phyloP scores from a whole-genome alignment of 192 early-diverging fungal genomes.

The Coemansia sp. region DNA sequence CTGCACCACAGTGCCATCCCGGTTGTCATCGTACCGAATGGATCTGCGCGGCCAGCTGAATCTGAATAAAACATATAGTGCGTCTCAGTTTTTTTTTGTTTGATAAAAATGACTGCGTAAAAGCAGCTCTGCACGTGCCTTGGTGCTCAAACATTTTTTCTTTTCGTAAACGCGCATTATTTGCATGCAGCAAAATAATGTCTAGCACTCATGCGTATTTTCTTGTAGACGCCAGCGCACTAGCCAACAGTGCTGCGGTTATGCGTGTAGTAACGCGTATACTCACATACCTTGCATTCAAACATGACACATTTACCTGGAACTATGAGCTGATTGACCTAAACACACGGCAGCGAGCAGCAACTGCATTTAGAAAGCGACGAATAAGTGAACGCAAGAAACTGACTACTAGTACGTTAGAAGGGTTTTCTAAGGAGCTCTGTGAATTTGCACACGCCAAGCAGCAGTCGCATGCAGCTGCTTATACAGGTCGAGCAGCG shows the following conservation, averaged over 20 bases:
- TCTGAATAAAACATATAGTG: constrained; percentile 14
- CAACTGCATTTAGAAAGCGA: constrained; percentile 17
- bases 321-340: constrained; percentile 45
- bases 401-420: constrained; percentile 8
- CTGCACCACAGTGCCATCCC: constrained; percentile 66
- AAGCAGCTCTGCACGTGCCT: too few species aligned
- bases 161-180: too few species aligned
- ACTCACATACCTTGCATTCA: constrained; percentile 28
- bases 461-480: neutral
- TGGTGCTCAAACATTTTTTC: too few species aligned
- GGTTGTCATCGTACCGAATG: constrained; percentile 63
- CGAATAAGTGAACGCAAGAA: constrained; percentile 23
- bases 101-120: too few species aligned
- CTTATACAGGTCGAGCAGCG: constrained; percentile 2
- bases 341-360: constrained; percentile 11
- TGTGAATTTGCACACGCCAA: neutral
- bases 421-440: constrained; percentile 11
- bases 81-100: too few species aligned
- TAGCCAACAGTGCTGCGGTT: neutral
- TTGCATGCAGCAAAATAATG: neutral
- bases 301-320: constrained; percentile 37
- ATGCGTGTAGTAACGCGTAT: constrained; percentile 27
- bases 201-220: constrained; percentile 47
- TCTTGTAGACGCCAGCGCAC: constrained; percentile 35
- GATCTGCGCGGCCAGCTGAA: constrained; percentile 19